Percentiles rank a stretch among this genome's conserved stretches.
Conservation (phyloP, 352 stramenopile genomes). For the Phytopythium oedochilum region DNA sequence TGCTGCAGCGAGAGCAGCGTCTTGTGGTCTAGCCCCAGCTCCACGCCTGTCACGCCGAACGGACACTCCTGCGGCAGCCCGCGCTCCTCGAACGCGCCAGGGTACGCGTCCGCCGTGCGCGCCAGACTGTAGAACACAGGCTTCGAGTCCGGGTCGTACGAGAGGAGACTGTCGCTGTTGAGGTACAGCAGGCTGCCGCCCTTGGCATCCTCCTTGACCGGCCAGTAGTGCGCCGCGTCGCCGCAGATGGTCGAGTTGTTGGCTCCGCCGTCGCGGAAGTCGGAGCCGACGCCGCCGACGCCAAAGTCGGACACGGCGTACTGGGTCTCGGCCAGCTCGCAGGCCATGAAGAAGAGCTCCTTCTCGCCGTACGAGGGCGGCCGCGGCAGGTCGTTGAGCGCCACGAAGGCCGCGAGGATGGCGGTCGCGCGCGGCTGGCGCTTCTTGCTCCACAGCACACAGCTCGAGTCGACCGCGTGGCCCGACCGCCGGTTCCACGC, state of each 20-base stretch:
- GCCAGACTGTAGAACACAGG: slow-evolving; percentile 18
- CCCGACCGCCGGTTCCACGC: slow-evolving; percentile 28
- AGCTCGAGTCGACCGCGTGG: slow-evolving; percentile 45
- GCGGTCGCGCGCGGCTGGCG: slow-evolving; percentile 33
- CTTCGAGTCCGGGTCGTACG: slow-evolving; percentile 17
- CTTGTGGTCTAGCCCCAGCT: no score
- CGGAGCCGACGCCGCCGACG: slow-evolving; percentile 20
- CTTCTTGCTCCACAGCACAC: slow-evolving; percentile 40
- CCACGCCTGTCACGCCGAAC: slow-evolving; percentile 30
- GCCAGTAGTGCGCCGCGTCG: slow-evolving; percentile 37
- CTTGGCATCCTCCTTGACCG: slow-evolving; percentile 11
- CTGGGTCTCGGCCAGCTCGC: slow-evolving; percentile 40
- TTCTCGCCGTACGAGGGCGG: slow-evolving; percentile 45
- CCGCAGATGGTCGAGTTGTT: slow-evolving; percentile 27
- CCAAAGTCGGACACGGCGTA: slow-evolving; percentile 40
- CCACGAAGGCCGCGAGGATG: slow-evolving; percentile 36
- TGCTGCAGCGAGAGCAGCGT: slow-evolving; percentile 13
- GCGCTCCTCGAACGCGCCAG: slow-evolving; percentile 29
- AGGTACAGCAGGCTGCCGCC: slow-evolving; percentile 26
- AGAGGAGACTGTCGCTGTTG: slow-evolving; percentile 45
- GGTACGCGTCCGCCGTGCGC: slow-evolving; percentile 23
- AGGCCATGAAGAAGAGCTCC: slow-evolving; percentile 46
- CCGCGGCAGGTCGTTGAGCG: slow-evolving; percentile 13
- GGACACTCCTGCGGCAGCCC: slow-evolving; percentile 32
- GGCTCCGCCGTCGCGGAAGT: slow-evolving; percentile 9